Conservation (phyloP, 495 filamentous ascomycete species). For the Poronia punctata region DNA sequence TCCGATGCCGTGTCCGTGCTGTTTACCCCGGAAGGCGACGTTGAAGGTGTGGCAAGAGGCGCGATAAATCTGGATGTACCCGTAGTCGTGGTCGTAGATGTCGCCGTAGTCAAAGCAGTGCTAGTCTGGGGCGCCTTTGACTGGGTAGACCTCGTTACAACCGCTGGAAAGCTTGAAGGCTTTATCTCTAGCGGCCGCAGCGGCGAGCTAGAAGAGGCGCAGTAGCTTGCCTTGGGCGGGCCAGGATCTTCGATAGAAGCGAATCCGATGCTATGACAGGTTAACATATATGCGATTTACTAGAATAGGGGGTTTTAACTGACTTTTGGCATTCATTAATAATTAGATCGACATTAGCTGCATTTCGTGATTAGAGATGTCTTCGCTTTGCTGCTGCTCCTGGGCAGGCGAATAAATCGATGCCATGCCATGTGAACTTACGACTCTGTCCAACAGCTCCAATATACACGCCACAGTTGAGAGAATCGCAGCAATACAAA, state of each 20-base stretch:
- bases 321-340: slow-evolving; percentile 44
- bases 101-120: background rate
- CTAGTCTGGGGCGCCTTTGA: background rate
- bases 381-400: background rate
- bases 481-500: slow-evolving; percentile 41
- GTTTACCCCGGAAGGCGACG: slow-evolving; percentile 2
- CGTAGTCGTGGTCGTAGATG: background rate
- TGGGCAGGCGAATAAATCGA: no score
- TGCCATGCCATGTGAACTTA: no score
- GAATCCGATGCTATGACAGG: slow-evolving; percentile 27
- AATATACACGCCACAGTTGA: slow-evolving; percentile 36
- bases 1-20: slow-evolving; percentile 10
- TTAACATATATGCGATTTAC: slow-evolving; percentile 1
- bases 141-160: background rate
- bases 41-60: background rate
- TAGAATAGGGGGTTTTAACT: slow-evolving; percentile 8
- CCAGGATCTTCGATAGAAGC: slow-evolving; percentile 32
- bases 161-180: background rate
- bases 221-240: slow-evolving; percentile 21
- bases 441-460: slow-evolving; percentile 32
- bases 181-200: background rate
- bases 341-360: slow-evolving; percentile 38
- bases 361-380: slow-evolving; percentile 19
- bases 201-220: background rate
- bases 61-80: background rate